These are phyloP conservation scores for Fusarium foetens DNA, from an alignment of 2,329 filamentous ascomycete species.

Conservation along the genomic window DNA sequence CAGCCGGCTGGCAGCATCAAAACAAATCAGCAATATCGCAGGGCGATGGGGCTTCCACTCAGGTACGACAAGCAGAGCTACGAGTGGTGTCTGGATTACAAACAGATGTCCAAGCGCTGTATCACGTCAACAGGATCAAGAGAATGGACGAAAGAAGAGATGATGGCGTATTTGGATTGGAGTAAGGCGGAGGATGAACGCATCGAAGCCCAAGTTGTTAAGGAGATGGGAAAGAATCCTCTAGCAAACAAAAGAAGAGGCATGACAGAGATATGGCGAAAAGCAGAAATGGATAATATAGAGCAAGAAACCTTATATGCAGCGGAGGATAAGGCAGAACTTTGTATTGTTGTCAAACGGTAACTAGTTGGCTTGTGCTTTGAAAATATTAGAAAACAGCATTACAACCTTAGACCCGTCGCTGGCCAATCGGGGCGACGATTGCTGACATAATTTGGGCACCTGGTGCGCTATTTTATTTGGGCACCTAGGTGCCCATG, in stretches of 20 bases:
- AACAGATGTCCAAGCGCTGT: conserved; percentile 27
- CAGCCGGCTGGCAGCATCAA: conserved; percentile 29
- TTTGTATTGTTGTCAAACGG: too few species aligned
- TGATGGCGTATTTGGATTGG: background rate
- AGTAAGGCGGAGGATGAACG: background rate
- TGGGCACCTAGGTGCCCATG: too few species aligned
- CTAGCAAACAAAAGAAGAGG: background rate
- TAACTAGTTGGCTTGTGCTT: too few species aligned
- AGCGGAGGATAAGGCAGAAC: too few species aligned
- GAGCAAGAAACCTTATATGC: too few species aligned
- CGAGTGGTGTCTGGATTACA: conserved; percentile 36
- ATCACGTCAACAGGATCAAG: conserved; percentile 10
- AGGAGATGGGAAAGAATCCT: background rate
- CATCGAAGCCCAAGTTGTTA: background rate
- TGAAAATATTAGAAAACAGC: too few species aligned
- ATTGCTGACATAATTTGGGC: too few species aligned
- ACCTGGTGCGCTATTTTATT: too few species aligned
- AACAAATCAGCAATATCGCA: conserved; percentile 35
- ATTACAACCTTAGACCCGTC: too few species aligned
- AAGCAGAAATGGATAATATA: too few species aligned
- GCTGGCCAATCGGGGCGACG: too few species aligned
- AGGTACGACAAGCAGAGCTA: conserved; percentile 32
- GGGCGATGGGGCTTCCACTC: conserved; percentile 23
- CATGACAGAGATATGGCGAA: too few species aligned
- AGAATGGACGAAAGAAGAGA: conserved; percentile 15